Percentiles rank a stretch among this genome's conserved stretches.
phyloP scores from a whole-genome alignment of 768 basidiomycete species.

The Trametes cinnabarina region DNA sequence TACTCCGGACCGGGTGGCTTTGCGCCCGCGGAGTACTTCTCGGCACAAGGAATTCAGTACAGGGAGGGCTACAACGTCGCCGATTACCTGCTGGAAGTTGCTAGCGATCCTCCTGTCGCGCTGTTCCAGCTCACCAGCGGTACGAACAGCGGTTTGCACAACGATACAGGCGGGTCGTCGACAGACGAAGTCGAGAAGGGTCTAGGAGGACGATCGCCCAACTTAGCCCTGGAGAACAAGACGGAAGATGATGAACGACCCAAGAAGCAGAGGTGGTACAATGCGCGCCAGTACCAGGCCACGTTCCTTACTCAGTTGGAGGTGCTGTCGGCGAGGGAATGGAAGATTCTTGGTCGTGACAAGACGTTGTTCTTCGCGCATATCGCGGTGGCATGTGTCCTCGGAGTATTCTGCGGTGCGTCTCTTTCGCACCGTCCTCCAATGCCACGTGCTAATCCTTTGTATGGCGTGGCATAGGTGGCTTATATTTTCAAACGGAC shows the following conservation, averaged over 20 bases:
- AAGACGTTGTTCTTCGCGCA: slow-evolving; percentile 83
- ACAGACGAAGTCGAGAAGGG: slow-evolving; percentile 17
- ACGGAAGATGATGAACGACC: background rate
- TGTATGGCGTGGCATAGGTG: slow-evolving; percentile 46
- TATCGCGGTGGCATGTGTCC: slow-evolving; percentile 58
- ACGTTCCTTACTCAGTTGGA: slow-evolving; percentile 90
- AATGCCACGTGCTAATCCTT: background rate
- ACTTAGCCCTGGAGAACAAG: background rate
- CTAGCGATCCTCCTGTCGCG: slow-evolving; percentile 57
- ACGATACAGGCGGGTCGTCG: background rate
- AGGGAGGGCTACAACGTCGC: slow-evolving; percentile 88
- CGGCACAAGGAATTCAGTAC: slow-evolving; percentile 43
- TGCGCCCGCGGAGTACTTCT: slow-evolving; percentile 67
- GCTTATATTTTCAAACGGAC: slow-evolving; percentile 80
- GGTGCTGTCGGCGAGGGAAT: slow-evolving; percentile 78
- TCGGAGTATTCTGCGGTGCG: slow-evolving; percentile 86
- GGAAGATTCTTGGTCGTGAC: slow-evolving; percentile 81
- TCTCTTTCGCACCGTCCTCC: background rate
- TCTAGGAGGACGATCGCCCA: background rate
- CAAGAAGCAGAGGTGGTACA: slow-evolving; percentile 6
- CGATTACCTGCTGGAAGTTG: slow-evolving; percentile 88
- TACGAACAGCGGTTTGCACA: background rate
- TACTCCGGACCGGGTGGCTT: slow-evolving; percentile 79
- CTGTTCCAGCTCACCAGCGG: slow-evolving; percentile 37
- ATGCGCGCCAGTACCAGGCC: slow-evolving; percentile 50